These are phyloP conservation scores for Fonsecaea pugnacius DNA, from an alignment of 2,329 filamentous ascomycete genomes.

Conservation along the genomic window DNA sequence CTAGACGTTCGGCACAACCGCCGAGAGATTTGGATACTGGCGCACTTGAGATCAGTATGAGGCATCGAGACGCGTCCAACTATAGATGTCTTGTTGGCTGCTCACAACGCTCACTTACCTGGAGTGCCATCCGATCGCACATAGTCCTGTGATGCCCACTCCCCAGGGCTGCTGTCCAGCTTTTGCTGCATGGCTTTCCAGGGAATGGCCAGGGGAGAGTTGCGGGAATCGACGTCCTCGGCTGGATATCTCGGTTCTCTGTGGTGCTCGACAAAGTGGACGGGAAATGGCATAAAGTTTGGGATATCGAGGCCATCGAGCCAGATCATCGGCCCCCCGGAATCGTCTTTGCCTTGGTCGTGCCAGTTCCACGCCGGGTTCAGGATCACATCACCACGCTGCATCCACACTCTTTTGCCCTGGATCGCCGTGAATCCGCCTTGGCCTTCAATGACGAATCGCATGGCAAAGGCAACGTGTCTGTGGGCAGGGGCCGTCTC, in stretches of 20 bases:
- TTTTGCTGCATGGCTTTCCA: conserved; percentile 53
- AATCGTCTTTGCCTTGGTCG: conserved; percentile 63
- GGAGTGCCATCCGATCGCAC: conserved; percentile 42
- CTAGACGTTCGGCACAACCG: conserved; percentile 53
- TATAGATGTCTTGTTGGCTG: background rate
- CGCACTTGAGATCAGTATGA: background rate
- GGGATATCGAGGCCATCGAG: conserved; percentile 62
- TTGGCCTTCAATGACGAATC: conserved; percentile 63
- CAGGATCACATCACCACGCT: conserved; percentile 60
- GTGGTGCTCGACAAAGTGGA: conserved; percentile 61
- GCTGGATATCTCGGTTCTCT: conserved; percentile 56
- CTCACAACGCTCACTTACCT: too few species aligned
- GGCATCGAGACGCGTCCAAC: background rate
- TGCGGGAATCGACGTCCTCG: conserved; percentile 42
- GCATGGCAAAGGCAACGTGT: conserved; percentile 61
- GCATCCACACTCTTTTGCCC: conserved; percentile 57
- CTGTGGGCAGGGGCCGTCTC: conserved; percentile 61
- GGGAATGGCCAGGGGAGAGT: conserved; percentile 53
- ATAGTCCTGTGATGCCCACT: conserved; percentile 43
- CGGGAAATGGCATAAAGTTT: conserved; percentile 55
- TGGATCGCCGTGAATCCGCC: conserved; percentile 64
- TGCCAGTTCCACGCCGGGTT: conserved; percentile 65
- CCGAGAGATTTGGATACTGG: conserved; percentile 51
- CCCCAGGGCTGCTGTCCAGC: conserved; percentile 45
- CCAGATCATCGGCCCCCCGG: conserved; percentile 61